A percentile compares a stretch with the other conserved stretches of the same genome.
phyloP scores from a whole-genome alignment of 169 alveolate species.

The Besnoitia besnoiti region DNA sequence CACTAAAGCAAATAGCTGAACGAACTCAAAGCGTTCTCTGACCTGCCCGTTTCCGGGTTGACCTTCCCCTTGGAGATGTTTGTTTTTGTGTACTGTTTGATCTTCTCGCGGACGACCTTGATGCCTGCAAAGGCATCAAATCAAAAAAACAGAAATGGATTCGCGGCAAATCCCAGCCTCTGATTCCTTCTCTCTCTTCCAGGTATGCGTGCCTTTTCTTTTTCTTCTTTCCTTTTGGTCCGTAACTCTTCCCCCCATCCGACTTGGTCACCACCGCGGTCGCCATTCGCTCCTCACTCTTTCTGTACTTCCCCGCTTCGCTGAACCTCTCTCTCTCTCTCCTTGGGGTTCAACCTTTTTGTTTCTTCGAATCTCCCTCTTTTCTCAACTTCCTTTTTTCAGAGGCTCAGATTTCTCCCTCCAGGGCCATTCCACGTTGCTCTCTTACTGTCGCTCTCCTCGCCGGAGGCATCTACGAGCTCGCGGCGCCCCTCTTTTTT shows the following conservation, averaged over 20 bases:
- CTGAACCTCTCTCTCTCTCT: neutral
- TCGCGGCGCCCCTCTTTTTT: neutral
- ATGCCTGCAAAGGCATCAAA: constrained; percentile 87
- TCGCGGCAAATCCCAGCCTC: neutral
- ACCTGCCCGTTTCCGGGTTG: constrained; percentile 84
- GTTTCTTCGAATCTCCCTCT: neutral
- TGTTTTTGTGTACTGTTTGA: constrained; percentile 95
- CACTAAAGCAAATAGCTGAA: neutral
- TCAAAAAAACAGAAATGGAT: neutral
- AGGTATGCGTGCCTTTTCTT: neutral
- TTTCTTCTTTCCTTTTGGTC: neutral
- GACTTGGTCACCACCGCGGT: no score
- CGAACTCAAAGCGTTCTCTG: neutral
- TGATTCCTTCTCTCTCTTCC: no score
- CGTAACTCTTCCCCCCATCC: no score
- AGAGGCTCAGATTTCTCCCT: neutral
- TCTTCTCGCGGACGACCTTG: constrained; percentile 96
- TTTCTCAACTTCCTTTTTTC: neutral
- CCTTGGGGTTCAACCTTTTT: neutral
- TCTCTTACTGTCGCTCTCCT: neutral
- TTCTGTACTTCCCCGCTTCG: neutral
- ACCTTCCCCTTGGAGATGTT: constrained; percentile 87
- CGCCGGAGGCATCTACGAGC: neutral
- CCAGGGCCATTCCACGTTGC: neutral
- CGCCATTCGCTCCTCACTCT: neutral